Evolutionary conservation across 176 grass and related monocot species (phyloP).

Genomic region (Carex myosuroides): DNA sequence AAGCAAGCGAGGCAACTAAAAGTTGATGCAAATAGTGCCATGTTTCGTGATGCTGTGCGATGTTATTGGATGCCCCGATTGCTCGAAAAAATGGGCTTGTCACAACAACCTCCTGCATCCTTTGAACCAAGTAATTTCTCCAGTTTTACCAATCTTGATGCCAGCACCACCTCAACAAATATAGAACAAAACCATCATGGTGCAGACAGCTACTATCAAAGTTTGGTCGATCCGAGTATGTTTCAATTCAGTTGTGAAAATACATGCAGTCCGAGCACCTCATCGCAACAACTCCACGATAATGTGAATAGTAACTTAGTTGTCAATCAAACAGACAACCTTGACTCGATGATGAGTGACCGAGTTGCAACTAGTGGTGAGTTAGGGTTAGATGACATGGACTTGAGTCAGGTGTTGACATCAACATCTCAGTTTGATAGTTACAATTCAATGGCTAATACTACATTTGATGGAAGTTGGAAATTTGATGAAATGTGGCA

Average conservation of each 20-base stretch:
- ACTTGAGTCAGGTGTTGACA: constrained; percentile 27
- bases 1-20: constrained; percentile 93
- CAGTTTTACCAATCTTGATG: not conserved
- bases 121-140: not conserved
- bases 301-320: constrained; percentile 1
- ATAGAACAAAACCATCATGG: not conserved
- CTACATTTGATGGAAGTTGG: constrained; percentile 22
- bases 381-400: constrained; percentile 39
- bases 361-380: not conserved
- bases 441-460: constrained; percentile 15
- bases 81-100: constrained; percentile 60
- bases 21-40: constrained; percentile 78
- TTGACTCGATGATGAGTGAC: constrained; percentile 14
- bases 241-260: not conserved
- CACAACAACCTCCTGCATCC: constrained; percentile 8
- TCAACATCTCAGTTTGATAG: constrained; percentile 18
- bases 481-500: constrained; percentile 48
- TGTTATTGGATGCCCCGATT: constrained; percentile 89
- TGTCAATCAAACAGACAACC: not conserved
- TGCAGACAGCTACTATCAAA: not conserved
- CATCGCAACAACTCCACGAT: constrained; percentile 34
- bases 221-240: constrained; percentile 1
- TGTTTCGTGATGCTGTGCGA: constrained; percentile 81
- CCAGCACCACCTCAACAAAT: not conserved
- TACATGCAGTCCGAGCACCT: constrained; percentile 40